Evolutionary conservation across 164 flowering plant species (phyloP).

Genomic region (Tetracentron sinense): DNA sequence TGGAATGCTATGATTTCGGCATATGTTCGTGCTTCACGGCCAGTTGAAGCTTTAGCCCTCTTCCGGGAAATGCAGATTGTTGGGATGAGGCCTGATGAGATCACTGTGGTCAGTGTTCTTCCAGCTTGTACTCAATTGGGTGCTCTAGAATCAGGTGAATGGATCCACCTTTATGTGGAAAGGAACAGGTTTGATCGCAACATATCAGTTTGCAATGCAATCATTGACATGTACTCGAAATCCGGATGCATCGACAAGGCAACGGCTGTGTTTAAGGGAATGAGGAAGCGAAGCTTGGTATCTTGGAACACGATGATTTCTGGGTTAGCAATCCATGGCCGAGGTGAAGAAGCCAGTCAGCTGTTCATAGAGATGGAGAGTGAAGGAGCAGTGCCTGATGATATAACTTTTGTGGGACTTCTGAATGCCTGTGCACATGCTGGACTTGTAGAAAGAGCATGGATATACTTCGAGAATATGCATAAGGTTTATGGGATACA

Average conservation of each 20-base stretch:
- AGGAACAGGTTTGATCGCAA: conserved; percentile 15
- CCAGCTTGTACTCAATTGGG: conserved; percentile 25
- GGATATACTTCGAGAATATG: conserved; percentile 16
- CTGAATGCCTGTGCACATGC: conserved; percentile 24
- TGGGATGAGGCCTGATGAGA: conserved; percentile 22
- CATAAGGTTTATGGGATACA: conserved; percentile 11
- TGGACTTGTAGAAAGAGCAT: conserved; percentile 21
- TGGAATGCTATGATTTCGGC: conserved; percentile 32
- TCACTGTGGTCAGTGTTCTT: conserved; percentile 22
- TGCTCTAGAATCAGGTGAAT: conserved; percentile 27
- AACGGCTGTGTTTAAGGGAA: conserved; percentile 17
- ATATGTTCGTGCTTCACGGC: conserved; percentile 19
- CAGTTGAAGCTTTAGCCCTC: conserved; percentile 21
- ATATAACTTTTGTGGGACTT: conserved; percentile 25
- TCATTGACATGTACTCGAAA: conserved; percentile 28
- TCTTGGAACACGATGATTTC: conserved; percentile 31
- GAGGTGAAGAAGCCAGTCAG: conserved; percentile 18
- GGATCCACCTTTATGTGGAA: conserved; percentile 17
- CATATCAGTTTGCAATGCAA: conserved; percentile 21
- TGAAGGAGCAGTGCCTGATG: conserved; percentile 19
- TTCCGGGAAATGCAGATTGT: conserved; percentile 23
- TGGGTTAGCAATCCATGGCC: conserved; percentile 26
- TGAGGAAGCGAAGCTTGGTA: conserved; percentile 18
- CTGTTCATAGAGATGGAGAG: conserved; percentile 22
- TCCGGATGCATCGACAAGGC: conserved; percentile 30